Base-by-base conservation (phyloP, 164 flowering plant species). In the Berberis thunbergii region DNA sequence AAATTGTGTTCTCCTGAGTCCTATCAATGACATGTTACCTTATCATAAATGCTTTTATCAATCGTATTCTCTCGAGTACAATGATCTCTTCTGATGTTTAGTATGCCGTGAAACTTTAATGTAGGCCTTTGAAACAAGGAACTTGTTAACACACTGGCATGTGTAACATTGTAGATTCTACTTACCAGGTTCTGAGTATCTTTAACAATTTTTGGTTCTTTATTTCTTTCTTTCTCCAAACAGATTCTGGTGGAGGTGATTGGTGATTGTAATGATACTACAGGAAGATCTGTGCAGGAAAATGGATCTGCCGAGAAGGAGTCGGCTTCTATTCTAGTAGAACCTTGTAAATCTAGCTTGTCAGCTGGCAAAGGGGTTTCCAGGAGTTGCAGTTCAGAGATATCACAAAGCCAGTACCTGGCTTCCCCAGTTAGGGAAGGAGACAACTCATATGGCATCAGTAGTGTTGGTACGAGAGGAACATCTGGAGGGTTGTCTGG, bases 191-290 rank as follows among this genome's bases (percentile, higher is more conserved):
- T 42, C 48, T 42, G 3, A 26, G 38, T 41, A 3, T 49, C 12
- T 46, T 44, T 50, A 13, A 59, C 7, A 9, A 7, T 59, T 56
- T 53, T 44, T 54, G 10, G 6, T 55, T 60, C 38, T 52, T 72
- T 42, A 55, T 53, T 63, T 45, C 49, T 7, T 8, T 55, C 11
- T 58, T 59, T 6, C 49, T 3, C 49, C 49, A 8, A n/a, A 62
- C 87, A 93, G 98, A 87, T 93, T 75, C 77, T 93, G 71, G 90
- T 93, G 71, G 98, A 93, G 81, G 83, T 86, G 57, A 65, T 75
- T 46, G 71, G 75, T 73, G 74, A 75, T 73, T 70, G 43, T 52
- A 76, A 72, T 74, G 75, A 72, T 69, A 67, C 78, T 59, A 80
- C 76, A 72, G 79, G 81, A 61, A 74, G 74, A 70, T 79, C 84